These are phyloP conservation scores for Choanephora cucurbitarum DNA, from an alignment of 371 early-diverging fungal genomes.

Conservation along the genomic window DNA sequence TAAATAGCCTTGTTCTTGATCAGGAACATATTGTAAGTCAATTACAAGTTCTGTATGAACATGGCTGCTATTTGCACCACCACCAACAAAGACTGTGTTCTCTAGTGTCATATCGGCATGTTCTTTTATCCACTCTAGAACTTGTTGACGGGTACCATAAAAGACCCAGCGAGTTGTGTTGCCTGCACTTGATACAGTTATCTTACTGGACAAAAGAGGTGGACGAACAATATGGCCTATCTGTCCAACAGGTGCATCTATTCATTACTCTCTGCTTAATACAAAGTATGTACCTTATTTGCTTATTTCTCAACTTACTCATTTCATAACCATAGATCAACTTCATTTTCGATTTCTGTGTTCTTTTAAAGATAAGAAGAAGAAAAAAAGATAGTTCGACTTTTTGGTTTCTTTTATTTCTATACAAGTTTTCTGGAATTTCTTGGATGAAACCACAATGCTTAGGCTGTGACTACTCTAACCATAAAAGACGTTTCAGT, in stretches of 20 bases:
- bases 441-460: background rate
- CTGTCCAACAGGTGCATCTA: conserved; percentile 16
- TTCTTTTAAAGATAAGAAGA: conserved; percentile 5
- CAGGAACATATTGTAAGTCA: conserved; percentile 38
- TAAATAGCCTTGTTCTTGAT: conserved; percentile 39
- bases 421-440: background rate
- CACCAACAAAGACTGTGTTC: conserved; percentile 31
- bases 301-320: conserved; percentile 3
- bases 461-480: background rate
- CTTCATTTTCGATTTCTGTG: too few species aligned
- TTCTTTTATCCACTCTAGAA: conserved; percentile 44
- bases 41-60: conserved; percentile 41
- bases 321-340: conserved; percentile 51
- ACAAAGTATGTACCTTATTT: background rate
- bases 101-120: conserved; percentile 39
- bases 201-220: conserved; percentile 39
- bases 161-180: conserved; percentile 46
- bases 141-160: conserved; percentile 45
- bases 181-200: conserved; percentile 40
- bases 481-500: too few species aligned
- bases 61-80: conserved; percentile 4
- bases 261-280: conserved; percentile 2
- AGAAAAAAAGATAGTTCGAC: conserved; percentile 1
- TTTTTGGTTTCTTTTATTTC: conserved; percentile 7
- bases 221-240: conserved; percentile 43